These are phyloP conservation scores for Mediolabrus comicus DNA, from an alignment of 108 stramenopile species.

Conservation along the genomic window DNA sequence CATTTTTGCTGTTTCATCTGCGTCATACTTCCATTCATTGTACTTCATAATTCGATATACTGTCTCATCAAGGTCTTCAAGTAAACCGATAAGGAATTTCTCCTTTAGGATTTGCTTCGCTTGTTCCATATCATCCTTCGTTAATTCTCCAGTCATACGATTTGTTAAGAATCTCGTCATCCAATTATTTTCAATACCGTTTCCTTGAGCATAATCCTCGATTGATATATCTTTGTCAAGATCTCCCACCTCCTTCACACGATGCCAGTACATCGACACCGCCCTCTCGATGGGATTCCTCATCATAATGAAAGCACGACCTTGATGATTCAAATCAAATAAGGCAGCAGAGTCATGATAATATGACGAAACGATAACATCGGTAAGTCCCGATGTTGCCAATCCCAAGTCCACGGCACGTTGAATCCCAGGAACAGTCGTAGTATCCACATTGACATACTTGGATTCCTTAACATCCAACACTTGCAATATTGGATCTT, in stretches of 20 bases:
- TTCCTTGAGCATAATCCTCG: slow-evolving; percentile 50
- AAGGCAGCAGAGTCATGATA: slow-evolving; percentile 37
- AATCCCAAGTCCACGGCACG: slow-evolving; percentile 47
- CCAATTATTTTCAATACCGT: slow-evolving; percentile 62
- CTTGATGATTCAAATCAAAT: slow-evolving; percentile 47
- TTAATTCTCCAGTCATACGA: slow-evolving; percentile 52
- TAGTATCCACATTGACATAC: slow-evolving; percentile 60
- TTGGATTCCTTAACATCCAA: slow-evolving; percentile 30
- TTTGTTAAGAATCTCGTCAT: slow-evolving; percentile 46
- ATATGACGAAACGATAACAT: slow-evolving; percentile 49
- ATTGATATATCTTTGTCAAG: slow-evolving; percentile 32
- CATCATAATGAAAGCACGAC: slow-evolving; percentile 47
- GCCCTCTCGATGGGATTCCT: slow-evolving; percentile 52
- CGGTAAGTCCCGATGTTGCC: slow-evolving; percentile 28
- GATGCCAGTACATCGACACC: slow-evolving; percentile 46
- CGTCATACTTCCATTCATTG: slow-evolving; percentile 41
- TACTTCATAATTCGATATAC: slow-evolving; percentile 46
- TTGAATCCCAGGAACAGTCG: slow-evolving; percentile 39
- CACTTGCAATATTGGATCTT: slow-evolving; percentile 33
- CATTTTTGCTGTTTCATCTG: slow-evolving; percentile 42
- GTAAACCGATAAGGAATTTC: slow-evolving; percentile 51
- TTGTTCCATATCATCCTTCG: slow-evolving; percentile 44
- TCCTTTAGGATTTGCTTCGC: slow-evolving; percentile 48
- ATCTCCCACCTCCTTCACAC: slow-evolving; percentile 24
- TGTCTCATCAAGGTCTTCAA: slow-evolving; percentile 49